Evolutionary conservation across 2,329 filamentous ascomycete species (phyloP).

Genomic region (Corynespora cassiicola): DNA sequence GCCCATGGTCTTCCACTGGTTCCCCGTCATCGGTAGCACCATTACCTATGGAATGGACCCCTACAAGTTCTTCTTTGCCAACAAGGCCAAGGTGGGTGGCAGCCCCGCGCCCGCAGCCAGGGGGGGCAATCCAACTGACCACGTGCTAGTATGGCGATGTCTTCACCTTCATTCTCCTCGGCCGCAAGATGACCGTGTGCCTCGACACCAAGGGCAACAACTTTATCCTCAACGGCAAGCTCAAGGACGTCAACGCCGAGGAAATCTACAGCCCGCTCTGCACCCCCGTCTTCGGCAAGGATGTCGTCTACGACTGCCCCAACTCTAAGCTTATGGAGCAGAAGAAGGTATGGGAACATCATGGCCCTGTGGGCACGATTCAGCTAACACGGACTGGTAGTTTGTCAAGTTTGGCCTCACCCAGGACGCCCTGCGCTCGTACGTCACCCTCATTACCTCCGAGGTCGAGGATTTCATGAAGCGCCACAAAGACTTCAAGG

Average conservation of each 20-base stretch:
- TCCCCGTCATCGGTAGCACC: slow-evolving; percentile 84
- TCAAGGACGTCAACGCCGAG: slow-evolving; percentile 88
- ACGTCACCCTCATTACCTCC: slow-evolving; percentile 78
- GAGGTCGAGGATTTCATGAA: slow-evolving; percentile 79
- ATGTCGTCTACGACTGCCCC: slow-evolving; percentile 90
- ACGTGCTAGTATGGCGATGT: slow-evolving; percentile 76
- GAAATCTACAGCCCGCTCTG: slow-evolving; percentile 84
- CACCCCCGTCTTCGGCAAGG: slow-evolving; percentile 76
- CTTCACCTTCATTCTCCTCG: slow-evolving; percentile 87
- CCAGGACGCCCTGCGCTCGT: slow-evolving; percentile 74
- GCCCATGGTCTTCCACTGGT: slow-evolving; percentile 69
- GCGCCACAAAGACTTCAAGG: slow-evolving; percentile 70
- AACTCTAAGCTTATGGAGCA: slow-evolving; percentile 95
- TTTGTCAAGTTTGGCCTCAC: slow-evolving; percentile 85
- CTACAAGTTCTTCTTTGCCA: slow-evolving; percentile 79
- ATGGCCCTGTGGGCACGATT: not conserved
- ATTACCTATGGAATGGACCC: slow-evolving; percentile 95
- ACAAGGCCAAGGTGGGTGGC: slow-evolving; percentile 72
- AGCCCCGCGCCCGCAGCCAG: slow-evolving; percentile 4
- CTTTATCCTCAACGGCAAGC: slow-evolving; percentile 89
- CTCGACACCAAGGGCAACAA: slow-evolving; percentile 84
- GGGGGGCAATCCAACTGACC: slow-evolving; percentile 26
- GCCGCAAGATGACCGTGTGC: slow-evolving; percentile 87
- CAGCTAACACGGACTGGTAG: slow-evolving; percentile 45
- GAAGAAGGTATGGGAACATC: slow-evolving; percentile 72